Conservation (phyloP, 192 early-diverging fungal species). For the Dispira parvispora region DNA sequence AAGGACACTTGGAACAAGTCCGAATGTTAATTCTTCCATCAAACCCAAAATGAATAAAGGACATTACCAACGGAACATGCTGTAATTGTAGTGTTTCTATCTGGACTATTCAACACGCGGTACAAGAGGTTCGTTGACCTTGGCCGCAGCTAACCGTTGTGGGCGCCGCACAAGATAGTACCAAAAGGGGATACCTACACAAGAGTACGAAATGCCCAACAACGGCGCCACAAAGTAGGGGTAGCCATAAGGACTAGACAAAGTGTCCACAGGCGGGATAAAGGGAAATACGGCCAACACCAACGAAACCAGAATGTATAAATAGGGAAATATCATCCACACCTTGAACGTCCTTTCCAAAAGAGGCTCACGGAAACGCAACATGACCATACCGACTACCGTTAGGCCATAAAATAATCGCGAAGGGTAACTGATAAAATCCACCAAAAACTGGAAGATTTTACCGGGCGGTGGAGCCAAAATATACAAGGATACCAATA, state of each 20-base stretch:
- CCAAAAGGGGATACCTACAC: background rate
- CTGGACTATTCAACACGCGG: too few species aligned
- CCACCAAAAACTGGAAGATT: constrained; percentile 36
- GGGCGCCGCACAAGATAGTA: background rate
- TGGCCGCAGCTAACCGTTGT: background rate
- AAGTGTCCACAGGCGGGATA: background rate
- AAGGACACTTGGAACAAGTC: too few species aligned
- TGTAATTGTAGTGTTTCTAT: too few species aligned
- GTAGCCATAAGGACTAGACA: background rate
- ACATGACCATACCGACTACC: constrained; percentile 30
- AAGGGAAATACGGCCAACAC: constrained; percentile 7
- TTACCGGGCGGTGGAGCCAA: constrained; percentile 27
- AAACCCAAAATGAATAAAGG: too few species aligned
- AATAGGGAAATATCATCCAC: background rate
- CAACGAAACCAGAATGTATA: background rate
- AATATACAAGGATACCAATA: constrained; percentile 26
- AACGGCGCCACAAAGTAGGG: constrained; percentile 4
- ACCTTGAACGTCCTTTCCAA: background rate
- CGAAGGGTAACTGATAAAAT: constrained; percentile 35
- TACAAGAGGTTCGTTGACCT: too few species aligned
- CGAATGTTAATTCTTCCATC: too few species aligned
- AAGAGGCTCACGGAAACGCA: constrained; percentile 17
- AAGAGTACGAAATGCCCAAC: background rate
- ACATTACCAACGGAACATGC: too few species aligned
- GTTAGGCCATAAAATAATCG: constrained; percentile 39